Base-by-base conservation (phyloP, 2,329 filamentous ascomycete genomes). In the Colletotrichum aenigma region DNA sequence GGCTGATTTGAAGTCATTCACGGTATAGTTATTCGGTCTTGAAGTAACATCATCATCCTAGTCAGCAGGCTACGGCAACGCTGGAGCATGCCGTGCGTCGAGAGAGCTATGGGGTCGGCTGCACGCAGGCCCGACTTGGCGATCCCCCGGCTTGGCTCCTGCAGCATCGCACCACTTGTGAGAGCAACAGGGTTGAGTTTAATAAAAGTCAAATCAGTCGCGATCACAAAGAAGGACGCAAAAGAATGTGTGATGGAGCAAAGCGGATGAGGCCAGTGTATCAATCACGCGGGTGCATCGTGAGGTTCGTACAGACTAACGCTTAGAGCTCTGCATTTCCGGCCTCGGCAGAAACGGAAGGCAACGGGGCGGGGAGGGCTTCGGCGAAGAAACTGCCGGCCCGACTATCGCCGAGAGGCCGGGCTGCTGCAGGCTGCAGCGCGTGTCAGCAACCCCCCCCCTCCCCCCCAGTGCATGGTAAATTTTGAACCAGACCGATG, bases 401-500 rank as follows among this genome's bases (percentile, higher is more conserved):
- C 74, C 74, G 70, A 74, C 56, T 76, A 76, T 74, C 34, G 66
- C 74, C 74, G 74, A 74, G 64, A 15, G 26, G 28, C 28, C 62
- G 28, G 48, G 55, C 32, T 66, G 30, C 10, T 52, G 48, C 32
- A 34, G 32, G 55, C 38, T 66, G 30, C 10, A 60, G 43, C 55
- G 69, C 32, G 34, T 32, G 43, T 48, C 70, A 69, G 64, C 28
- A 70, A 38, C 21, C 52, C 62, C n/a, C 60, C 62, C 43, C 55
- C 56, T 32, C 26, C 65, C 65, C 52, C 38, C 43, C 43, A 48
- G 43, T 21, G 43, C 43, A 52, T 21, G 43, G 73, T 67, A 74
- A 76, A 74, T 76, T 74, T 76, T 52, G 48, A 66, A 28, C 56
- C 43, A 34, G 48, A 73, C 58, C 64, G 74, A 76, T 76, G 74